These are phyloP conservation scores for Podospora pseudopauciseta DNA, from an alignment of 495 filamentous ascomycete genomes.

Conservation along the genomic window DNA sequence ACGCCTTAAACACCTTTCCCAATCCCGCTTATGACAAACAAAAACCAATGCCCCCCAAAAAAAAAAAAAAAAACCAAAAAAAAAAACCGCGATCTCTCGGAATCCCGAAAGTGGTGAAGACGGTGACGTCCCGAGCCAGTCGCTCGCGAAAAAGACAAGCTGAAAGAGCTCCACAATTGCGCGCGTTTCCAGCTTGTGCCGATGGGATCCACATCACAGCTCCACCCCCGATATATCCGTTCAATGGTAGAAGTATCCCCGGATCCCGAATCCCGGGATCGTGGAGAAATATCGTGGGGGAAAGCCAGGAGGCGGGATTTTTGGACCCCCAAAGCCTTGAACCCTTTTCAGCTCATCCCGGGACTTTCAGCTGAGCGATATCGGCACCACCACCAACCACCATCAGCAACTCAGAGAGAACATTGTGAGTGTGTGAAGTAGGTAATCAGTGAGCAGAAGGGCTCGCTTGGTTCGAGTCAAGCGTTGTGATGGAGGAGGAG, in stretches of 20 bases:
- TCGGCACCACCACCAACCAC: not conserved
- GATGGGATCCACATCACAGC: not conserved
- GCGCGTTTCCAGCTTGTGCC: not conserved
- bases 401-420: not conserved
- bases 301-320: not conserved
- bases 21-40: not conserved
- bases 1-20: not conserved
- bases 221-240: not conserved
- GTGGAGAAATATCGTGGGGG: not conserved
- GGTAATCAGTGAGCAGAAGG: not conserved
- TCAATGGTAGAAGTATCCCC: not conserved
- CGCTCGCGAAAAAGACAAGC: not conserved
- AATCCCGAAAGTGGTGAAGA: not conserved
- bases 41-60: too few species aligned
- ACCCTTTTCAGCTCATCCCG: not conserved
- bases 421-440: not conserved
- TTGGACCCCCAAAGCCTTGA: not conserved
- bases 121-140: not conserved
- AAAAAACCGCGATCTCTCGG: conserved; percentile 3
- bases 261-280: not conserved
- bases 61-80: not conserved
- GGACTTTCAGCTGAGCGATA: not conserved
- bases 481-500: conserved; percentile 29
- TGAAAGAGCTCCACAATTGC: not conserved
- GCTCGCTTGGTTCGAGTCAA: conserved; percentile 18